phyloP scores from a whole-genome alignment of 306 rosid genomes.

The Argentina anserina region DNA sequence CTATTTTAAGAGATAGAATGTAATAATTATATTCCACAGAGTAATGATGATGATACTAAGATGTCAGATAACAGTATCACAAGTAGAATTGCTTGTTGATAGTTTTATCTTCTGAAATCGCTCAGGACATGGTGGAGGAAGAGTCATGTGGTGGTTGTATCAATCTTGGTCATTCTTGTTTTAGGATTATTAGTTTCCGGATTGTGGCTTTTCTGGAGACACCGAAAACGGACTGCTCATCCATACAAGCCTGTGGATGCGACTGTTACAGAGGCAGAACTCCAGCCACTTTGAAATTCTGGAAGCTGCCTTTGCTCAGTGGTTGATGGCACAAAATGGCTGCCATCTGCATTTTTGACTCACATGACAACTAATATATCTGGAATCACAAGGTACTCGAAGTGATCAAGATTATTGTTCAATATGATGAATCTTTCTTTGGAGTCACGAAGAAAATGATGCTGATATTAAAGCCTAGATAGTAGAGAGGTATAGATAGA shows the following conservation, averaged over 20 bases:
- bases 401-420: slow-evolving; percentile 34
- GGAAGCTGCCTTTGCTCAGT: slow-evolving; percentile 22
- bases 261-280: slow-evolving; percentile 78
- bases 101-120: slow-evolving; percentile 22
- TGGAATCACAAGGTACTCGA: neutral
- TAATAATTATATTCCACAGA: neutral
- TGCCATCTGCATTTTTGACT: slow-evolving; percentile 25
- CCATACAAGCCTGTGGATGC: slow-evolving; percentile 67
- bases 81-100: slow-evolving; percentile 5
- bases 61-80: too few species aligned
- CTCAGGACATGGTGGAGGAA: slow-evolving; percentile 76
- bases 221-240: slow-evolving; percentile 41
- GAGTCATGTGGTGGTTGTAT: slow-evolving; percentile 35
- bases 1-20: neutral
- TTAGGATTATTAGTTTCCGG: slow-evolving; percentile 49
- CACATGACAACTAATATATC: slow-evolving; percentile 3
- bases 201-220: slow-evolving; percentile 61
- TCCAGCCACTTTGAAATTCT: slow-evolving; percentile 64
- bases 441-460: slow-evolving; percentile 6
- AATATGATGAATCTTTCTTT: slow-evolving; percentile 26
- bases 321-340: slow-evolving; percentile 10
- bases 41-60: neutral
- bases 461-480: slow-evolving; percentile 12
- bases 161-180: slow-evolving; percentile 41
- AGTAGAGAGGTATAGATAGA: slow-evolving; percentile 32